Conservation (phyloP, 2,329 filamentous ascomycete genomes). For the Fusarium drepaniforme region DNA sequence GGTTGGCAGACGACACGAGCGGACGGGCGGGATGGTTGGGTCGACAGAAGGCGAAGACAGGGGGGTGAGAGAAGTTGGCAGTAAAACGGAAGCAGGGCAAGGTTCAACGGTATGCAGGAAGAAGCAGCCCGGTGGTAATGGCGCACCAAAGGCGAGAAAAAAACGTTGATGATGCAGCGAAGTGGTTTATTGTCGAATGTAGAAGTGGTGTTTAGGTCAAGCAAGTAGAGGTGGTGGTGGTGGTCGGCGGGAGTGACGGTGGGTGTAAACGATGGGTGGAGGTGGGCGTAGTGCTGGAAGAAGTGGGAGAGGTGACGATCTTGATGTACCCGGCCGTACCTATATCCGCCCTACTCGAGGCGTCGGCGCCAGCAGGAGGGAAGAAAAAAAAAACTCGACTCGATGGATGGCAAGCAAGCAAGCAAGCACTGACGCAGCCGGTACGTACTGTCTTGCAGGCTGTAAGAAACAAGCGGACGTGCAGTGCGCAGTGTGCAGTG, state of each 20-base stretch:
- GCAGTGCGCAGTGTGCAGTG: neutral
- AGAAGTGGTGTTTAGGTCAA: slow-evolving; percentile 38
- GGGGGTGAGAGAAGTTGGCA: slow-evolving; percentile 19
- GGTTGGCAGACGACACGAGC: slow-evolving; percentile 40
- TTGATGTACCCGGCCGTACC: slow-evolving; percentile 43
- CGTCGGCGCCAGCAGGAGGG: neutral
- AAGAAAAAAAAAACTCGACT: slow-evolving; percentile 1
- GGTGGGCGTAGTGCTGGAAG: slow-evolving; percentile 38
- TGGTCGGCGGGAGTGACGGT: slow-evolving; percentile 38
- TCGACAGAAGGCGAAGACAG: slow-evolving; percentile 13
- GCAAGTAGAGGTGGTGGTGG: slow-evolving; percentile 36
- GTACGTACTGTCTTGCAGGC: slow-evolving; percentile 4
- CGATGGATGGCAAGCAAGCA: slow-evolving; percentile 8
- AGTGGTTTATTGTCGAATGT: slow-evolving; percentile 22
- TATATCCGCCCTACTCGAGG: slow-evolving; percentile 40
- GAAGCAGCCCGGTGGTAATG: slow-evolving; percentile 18
- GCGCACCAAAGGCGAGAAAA: neutral
- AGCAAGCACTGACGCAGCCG: slow-evolving; percentile 8
- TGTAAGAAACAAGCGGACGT: neutral
- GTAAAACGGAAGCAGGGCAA: slow-evolving; percentile 11
- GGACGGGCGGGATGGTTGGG: slow-evolving; percentile 42
- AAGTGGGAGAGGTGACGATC: slow-evolving; percentile 39
- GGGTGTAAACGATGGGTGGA: slow-evolving; percentile 35
- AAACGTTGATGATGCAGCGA: slow-evolving; percentile 27
- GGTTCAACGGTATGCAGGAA: slow-evolving; percentile 8